phyloP scores from a whole-genome alignment of 352 stramenopile genomes.

The Phytophthora fragariaefolia region DNA sequence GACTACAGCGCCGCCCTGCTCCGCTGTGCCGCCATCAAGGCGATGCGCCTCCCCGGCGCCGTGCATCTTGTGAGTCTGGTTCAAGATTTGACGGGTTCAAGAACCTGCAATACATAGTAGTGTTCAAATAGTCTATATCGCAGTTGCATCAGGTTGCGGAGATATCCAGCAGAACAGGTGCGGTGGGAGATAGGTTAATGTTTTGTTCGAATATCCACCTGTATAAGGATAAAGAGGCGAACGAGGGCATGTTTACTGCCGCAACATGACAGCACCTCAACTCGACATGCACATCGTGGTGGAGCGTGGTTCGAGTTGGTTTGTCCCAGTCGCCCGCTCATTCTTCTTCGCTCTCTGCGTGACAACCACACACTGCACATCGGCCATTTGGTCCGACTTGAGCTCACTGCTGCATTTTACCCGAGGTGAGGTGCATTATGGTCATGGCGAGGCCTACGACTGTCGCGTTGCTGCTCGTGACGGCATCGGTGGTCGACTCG shows the following conservation, averaged over 20 bases:
- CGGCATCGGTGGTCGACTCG: slow-evolving; percentile 1
- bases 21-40: slow-evolving; percentile 13
- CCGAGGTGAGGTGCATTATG: slow-evolving; percentile 23
- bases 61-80: slow-evolving; percentile 15
- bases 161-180: no score
- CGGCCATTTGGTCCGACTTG: slow-evolving; percentile 17
- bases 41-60: slow-evolving; percentile 2
- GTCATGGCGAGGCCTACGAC: background rate
- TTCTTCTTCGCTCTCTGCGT: slow-evolving; percentile 24
- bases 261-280: slow-evolving; percentile 6
- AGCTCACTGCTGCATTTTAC: no score
- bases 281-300: slow-evolving; percentile 19
- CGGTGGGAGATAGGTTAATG: no score
- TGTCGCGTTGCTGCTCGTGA: slow-evolving; percentile 9
- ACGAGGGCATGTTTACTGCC: slow-evolving; percentile 2
- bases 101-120: background rate
- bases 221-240: background rate
- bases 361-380: slow-evolving; percentile 25
- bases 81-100: slow-evolving; percentile 16
- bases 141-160: background rate
- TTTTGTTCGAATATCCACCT: no score
- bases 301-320: slow-evolving; percentile 13
- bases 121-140: background rate
- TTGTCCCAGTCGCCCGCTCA: slow-evolving; percentile 23
- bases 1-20: background rate